phyloP scores from a whole-genome alignment of 345 rosid genomes.

The Diplotaxis tenuifolia region DNA sequence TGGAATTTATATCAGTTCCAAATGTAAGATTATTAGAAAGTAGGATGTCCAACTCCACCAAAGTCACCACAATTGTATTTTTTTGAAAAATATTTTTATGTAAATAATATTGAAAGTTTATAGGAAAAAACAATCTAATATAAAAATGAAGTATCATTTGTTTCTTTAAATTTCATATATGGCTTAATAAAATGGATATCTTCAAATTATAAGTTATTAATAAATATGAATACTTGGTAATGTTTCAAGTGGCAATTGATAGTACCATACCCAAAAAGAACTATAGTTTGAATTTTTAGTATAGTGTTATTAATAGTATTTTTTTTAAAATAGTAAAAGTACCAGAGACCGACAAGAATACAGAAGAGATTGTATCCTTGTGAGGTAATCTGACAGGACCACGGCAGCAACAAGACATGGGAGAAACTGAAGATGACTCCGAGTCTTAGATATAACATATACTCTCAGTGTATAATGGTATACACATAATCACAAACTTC shows the following conservation, averaged over 20 bases:
- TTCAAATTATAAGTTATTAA: not conserved
- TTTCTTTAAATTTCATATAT: not conserved
- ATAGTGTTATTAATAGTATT: not conserved
- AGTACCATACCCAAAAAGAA: not conserved
- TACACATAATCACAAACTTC: not conserved
- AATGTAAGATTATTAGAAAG: not conserved
- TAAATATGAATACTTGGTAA: not conserved
- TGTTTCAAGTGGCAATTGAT: not conserved
- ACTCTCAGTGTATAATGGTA: slow-evolving; percentile 2
- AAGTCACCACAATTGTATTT: not conserved
- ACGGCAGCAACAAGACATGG: slow-evolving; percentile 33
- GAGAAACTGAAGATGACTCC: slow-evolving; percentile 24
- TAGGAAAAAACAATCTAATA: not conserved
- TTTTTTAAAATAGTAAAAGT: not conserved
- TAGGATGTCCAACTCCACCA: not conserved
- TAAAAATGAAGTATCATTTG: not conserved
- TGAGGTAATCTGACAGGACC: slow-evolving; percentile 36
- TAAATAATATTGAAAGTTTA: not conserved
- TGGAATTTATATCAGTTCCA: not conserved
- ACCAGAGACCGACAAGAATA: slow-evolving; percentile 6
- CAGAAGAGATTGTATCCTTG: slow-evolving; percentile 14
- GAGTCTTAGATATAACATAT: slow-evolving; percentile 7
- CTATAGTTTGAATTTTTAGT: slow-evolving; percentile 8
- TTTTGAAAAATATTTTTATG: not conserved
- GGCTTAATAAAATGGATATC: not conserved